Conservation (phyloP, 2,329 filamentous ascomycete species). For the Venturia asperata region DNA sequence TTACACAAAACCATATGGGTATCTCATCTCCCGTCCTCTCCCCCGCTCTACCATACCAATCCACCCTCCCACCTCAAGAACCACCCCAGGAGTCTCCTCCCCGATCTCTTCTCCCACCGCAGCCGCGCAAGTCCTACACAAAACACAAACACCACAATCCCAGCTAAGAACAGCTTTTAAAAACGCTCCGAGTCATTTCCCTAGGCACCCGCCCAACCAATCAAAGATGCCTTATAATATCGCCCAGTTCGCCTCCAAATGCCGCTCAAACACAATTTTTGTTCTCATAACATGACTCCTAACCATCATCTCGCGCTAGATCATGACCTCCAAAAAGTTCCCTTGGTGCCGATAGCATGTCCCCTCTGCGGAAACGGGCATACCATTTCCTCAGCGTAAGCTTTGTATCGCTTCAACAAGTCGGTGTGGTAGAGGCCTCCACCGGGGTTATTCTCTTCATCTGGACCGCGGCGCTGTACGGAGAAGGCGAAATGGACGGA, state of each 20-base stretch:
- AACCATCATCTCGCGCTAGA: background rate
- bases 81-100: background rate
- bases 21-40: background rate
- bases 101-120: background rate
- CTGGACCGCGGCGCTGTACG: background rate
- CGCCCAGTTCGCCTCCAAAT: background rate
- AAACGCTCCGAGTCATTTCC: no score
- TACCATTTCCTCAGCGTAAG: constrained; percentile 15
- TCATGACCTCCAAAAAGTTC: background rate
- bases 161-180: no score
- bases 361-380: constrained; percentile 12
- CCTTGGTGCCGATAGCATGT: background rate
- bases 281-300: no score
- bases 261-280: background rate
- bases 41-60: background rate
- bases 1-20: constrained; percentile 1
- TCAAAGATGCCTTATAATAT: background rate
- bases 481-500: constrained; percentile 13
- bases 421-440: constrained; percentile 18
- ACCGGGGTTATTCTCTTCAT: constrained; percentile 6
- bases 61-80: background rate
- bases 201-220: no score
- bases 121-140: background rate
- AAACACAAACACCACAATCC: background rate
- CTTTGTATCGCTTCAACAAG: constrained; percentile 12